Base-by-base conservation (phyloP, 176 grass and related monocot species). In the Cenchrus americanus region DNA sequence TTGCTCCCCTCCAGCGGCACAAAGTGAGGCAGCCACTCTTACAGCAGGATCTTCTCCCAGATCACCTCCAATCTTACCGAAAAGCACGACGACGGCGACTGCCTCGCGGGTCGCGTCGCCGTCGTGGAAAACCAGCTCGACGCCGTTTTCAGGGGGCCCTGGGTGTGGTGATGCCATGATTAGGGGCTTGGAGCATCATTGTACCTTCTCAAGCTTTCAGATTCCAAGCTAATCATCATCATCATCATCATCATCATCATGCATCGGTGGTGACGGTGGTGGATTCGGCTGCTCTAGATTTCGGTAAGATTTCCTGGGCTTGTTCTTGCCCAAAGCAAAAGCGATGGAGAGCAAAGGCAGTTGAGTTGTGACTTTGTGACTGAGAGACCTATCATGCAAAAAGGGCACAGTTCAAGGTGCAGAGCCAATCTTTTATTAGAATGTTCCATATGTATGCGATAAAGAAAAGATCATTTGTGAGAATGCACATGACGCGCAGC, bases 161-260 rank as follows among this genome's bases (percentile, higher is more conserved):
- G 24, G 51, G 54, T 64, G 83, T 77, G 88, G 78, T 37, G 34
- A n/a, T 15, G 64, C 83, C 88, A 89, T 89, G 83, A 89, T 82
- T 86, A 66, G 55, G 54, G 80, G 30, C 64, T 71, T 64, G 59
- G 72, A 78, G 88, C 72, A 86, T 82, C 62, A 86, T 89, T 87
- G 80, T 78, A 55, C 73, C 66, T 71, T 18, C 72, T 55, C 74
- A 34, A 83, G 72, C 71, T 83, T 71, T 23, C 64, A 86, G 78
- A 89, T 89, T 89, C 78, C 78, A n/a, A 86, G 59, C 65, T 89
- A 85, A 89, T 89, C 79, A 82, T 73, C 71, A 73, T 71, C 66
- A 55, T 46, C 34, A 37, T 34, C 65, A n/a, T 89, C 81, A 89
- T 89, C 79, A 71, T 73, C 71, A 73, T 71, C 66, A 55, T 46